Evolutionary conservation across 257 asterid species (phyloP).

Genomic region (Leptodermis oblonga): DNA sequence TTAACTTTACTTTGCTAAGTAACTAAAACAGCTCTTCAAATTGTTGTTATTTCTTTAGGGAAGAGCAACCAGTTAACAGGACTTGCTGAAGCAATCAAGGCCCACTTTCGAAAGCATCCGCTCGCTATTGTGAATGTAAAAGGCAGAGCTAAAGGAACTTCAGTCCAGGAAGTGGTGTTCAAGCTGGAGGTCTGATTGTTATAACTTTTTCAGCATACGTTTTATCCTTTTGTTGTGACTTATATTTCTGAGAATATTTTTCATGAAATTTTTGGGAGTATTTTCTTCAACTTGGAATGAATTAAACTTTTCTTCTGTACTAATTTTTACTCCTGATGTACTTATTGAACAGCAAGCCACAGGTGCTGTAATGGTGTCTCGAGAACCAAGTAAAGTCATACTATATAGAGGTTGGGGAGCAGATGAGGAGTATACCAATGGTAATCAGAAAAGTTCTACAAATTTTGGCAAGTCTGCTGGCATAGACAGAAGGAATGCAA

Average conservation of each 20-base stretch:
- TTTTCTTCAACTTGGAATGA: background rate
- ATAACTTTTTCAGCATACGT: background rate
- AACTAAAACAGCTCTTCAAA: background rate
- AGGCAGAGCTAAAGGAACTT: constrained; percentile 95
- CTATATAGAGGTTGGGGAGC: constrained; percentile 90
- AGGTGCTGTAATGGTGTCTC: constrained; percentile 82
- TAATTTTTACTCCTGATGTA: background rate
- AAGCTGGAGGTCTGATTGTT: constrained; percentile 63
- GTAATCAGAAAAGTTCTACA: constrained; percentile 15
- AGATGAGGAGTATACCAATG: constrained; percentile 29
- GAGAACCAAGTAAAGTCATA: constrained; percentile 92
- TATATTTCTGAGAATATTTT: background rate
- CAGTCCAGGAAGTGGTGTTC: constrained; percentile 76
- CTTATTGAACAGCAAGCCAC: constrained; percentile 80
- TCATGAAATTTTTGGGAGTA: too few relatives aligned
- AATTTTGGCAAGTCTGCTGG: constrained; percentile 11
- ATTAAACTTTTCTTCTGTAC: background rate
- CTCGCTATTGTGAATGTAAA: constrained; percentile 87
- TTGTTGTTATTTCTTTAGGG: constrained; percentile 39
- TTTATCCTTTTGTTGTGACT: constrained; percentile 1
- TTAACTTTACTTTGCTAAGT: constrained; percentile 8
- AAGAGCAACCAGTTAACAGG: constrained; percentile 74
- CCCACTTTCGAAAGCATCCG: constrained; percentile 71
- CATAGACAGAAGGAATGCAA: constrained; percentile 25
- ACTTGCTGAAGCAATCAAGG: constrained; percentile 56